Conservation (phyloP, 768 basidiomycete species). For the Collybia sp. region DNA sequence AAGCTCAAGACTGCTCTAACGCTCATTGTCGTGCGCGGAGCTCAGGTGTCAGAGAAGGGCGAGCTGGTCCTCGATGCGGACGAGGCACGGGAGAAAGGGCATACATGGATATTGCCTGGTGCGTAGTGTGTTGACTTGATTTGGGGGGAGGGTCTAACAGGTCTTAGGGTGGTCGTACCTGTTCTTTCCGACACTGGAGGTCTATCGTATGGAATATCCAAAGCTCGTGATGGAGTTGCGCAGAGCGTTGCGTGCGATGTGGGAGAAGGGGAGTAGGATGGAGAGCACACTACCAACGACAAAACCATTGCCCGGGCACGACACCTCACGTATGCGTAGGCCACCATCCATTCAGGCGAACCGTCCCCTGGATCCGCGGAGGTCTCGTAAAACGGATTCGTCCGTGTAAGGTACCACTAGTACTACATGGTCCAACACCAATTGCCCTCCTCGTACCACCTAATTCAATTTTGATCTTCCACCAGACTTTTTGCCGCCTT, state of each 20-base stretch:
- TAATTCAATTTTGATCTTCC: conserved; percentile 72
- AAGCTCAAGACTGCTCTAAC: conserved; percentile 34
- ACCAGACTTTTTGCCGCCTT: conserved; percentile 68
- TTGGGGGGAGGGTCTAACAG: neutral
- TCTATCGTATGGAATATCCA: conserved; percentile 41
- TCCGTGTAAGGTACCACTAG: too few species aligned
- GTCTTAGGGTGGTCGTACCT: conserved; percentile 46
- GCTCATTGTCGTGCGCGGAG: conserved; percentile 36
- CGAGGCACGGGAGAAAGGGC: conserved; percentile 15
- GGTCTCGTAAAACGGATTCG: too few species aligned
- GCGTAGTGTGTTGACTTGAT: neutral
- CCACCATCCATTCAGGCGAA: too few species aligned
- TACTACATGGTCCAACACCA: too few species aligned
- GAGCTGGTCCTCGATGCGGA: conserved; percentile 16
- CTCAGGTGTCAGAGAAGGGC: conserved; percentile 17
- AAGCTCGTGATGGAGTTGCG: conserved; percentile 34
- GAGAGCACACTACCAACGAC: conserved; percentile 5
- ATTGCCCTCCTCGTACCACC: too few species aligned
- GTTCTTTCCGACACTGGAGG: conserved; percentile 28
- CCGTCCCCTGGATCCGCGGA: too few species aligned
- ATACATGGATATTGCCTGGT: conserved; percentile 30
- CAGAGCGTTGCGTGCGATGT: conserved; percentile 16
- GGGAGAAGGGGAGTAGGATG: conserved; percentile 11
- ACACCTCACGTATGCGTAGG: too few species aligned
- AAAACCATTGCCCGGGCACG: too few species aligned